Evolutionary conservation across 2,329 filamentous ascomycete species (phyloP), one percentile per base, ranked within the genome.

Genomic region (Magnaporthiopsis incrustans): DNA sequence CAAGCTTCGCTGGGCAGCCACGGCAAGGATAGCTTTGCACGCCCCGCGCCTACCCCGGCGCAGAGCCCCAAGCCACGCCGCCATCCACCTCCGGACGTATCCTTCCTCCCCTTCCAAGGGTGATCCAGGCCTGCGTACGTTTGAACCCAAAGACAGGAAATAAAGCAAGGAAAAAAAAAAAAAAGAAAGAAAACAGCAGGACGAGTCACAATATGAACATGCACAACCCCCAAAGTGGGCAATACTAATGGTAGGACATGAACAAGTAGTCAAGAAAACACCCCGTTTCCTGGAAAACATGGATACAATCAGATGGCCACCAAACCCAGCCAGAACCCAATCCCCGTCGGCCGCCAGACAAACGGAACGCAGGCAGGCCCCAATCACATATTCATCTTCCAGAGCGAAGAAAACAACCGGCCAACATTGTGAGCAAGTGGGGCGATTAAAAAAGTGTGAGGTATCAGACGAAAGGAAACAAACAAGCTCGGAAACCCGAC

Each of bases 391-490:
- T n/a, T 2, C 25, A n/a, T 8, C 12, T 14, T 32, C 8, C 59
- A 25, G 25, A 60, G 12, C 32, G 14, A 35, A 11, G 27, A n/a
- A 30, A 59, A 12, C 15, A n/a, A 11, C 25, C 14, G 15, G n/a
- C n/a, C n/a, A n/a, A n/a, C n/a, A n/a, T n/a, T n/a, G n/a, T n/a
- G n/a, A n/a, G n/a, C n/a, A n/a, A n/a, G 22, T 35, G 25, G n/a
- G 18, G 26, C 8, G n/a, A n/a, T 44, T 26, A 57, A 50, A 5
- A 5, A 62, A 27, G 26, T 25, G 3, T 30, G 60, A 62, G 60
- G 60, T 62, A 62, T 62, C 62, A 59, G 33, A 25, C 22, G 25
- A 44, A 44, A 44, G 12, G 35, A 35, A 35, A 50, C 35, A 38
- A 63, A 14, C 1, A 60, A n/a, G 44, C 44, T n/a, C 7, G 22